phyloP scores from a whole-genome alignment of 1,139 yeast species.

The Dujonia santamariae region DNA sequence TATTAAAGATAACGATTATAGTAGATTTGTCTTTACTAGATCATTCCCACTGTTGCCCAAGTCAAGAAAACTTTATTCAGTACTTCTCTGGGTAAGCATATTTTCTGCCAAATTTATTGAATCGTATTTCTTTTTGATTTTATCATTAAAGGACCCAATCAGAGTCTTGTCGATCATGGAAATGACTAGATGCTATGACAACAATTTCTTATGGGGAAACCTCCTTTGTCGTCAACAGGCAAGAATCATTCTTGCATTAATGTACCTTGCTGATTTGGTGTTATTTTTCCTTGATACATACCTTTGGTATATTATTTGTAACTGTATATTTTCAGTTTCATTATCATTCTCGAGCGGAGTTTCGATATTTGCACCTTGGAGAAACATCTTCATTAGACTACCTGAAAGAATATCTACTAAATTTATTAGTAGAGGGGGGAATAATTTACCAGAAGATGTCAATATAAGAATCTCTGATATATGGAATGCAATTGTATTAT shows the following conservation, averaged over 20 bases:
- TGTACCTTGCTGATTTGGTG: conserved; percentile 64
- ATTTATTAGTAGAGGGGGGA: conserved; percentile 49
- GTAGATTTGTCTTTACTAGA: conserved; percentile 35
- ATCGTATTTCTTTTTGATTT: conserved; percentile 76
- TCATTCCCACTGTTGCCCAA: conserved; percentile 54
- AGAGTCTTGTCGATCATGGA: conserved; percentile 61
- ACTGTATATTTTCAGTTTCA: conserved; percentile 67
- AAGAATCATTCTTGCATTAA: conserved; percentile 48
- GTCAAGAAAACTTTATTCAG: conserved; percentile 55
- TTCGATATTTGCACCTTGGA: conserved; percentile 86
- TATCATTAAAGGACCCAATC: conserved; percentile 77
- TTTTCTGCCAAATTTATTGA: conserved; percentile 73
- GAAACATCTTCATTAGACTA: conserved; percentile 68
- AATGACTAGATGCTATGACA: conserved; percentile 63
- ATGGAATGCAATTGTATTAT: conserved; percentile 77
- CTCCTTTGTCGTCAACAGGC: conserved; percentile 61
- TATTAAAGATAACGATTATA: conserved; percentile 7
- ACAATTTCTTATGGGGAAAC: conserved; percentile 44
- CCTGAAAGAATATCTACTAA: conserved; percentile 74
- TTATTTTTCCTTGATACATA: conserved; percentile 83
- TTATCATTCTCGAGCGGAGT: conserved; percentile 73
- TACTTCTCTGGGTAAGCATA: conserved; percentile 64
- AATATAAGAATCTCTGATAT: conserved; percentile 53
- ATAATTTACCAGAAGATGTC: conserved; percentile 16
- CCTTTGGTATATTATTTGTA: conserved; percentile 84